Base-by-base conservation (phyloP, 176 grass and related monocot genomes). In the Phragmites australis region DNA sequence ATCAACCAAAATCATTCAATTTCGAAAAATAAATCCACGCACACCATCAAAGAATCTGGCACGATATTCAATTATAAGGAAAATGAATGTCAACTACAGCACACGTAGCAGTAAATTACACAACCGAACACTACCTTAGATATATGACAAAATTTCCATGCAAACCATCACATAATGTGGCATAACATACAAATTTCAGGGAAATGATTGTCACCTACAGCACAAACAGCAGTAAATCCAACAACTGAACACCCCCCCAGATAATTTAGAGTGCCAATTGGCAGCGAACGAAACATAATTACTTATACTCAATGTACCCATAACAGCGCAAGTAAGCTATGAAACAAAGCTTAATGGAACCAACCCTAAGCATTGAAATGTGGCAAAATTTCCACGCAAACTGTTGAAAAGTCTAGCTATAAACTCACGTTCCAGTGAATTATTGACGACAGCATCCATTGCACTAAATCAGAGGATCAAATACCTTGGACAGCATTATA, bases 401-500 rank as follows among this genome's bases (percentile, higher is more conserved):
- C 18, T 1, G 5, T 37, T 5, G 5, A 37, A 37, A 37, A 37
- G 34, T 37, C 34, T 37, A 2, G 34, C 34, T 37, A 9, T 14
- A n/a, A n/a, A n/a, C 13, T 51, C 16, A 51, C 14, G 51, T 71
- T 32, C 0, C 7, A 51, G 17, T 9, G 7, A 73, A 65, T 0
- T 26, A 79, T 2, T 46, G 3, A 77, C 8, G 15, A 19, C 27
- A 75, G 5, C 6, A 68, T 10, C 29, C 0, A 30, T 9, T 9
- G 8, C 40, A 75, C 22, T 18, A 66, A 66, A 29, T 46, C 5
- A 72, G 48, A 57, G 9, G 30, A 56, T 62, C 18, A 57, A 34
- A 73, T 93, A 99, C 97, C 97, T 99, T 99, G 27, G 90, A 89
- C 40, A 99, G 60, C 97, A 99, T 99, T 74, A 99, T 85, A 77